Conservation (phyloP, 1,139 yeast species). For the Blastobotrys illinoisensis region DNA sequence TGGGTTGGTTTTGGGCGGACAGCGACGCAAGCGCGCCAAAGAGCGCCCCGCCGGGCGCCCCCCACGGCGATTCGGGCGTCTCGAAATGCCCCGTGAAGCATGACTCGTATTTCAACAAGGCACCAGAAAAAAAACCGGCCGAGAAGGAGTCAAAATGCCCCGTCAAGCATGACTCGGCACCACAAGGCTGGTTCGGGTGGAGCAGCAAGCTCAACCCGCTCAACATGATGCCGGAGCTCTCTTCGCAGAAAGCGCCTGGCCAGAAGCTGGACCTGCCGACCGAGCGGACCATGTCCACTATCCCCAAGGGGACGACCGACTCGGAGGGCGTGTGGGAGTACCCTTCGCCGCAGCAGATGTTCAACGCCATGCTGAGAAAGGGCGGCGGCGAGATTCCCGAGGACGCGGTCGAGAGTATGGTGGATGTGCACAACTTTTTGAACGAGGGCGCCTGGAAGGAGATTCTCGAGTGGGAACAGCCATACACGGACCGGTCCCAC, state of each 20-base stretch:
- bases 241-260: constrained; percentile 71
- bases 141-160: constrained; percentile 16
- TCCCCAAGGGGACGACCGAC: constrained; percentile 73
- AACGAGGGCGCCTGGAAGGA: constrained; percentile 99
- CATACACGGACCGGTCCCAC: constrained; percentile 46
- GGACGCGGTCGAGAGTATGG: constrained; percentile 96
- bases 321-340: constrained; percentile 88
- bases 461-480: constrained; percentile 82
- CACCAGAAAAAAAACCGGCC: constrained; percentile 14
- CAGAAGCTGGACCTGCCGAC: constrained; percentile 75
- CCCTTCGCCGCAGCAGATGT: constrained; percentile 98
- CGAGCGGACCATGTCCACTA: constrained; percentile 74
- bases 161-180: constrained; percentile 13
- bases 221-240: constrained; percentile 80
- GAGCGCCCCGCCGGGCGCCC: neutral
- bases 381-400: constrained; percentile 87
- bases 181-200: constrained; percentile 7
- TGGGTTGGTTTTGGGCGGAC: constrained; percentile 84
- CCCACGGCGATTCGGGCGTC: neutral
- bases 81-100: constrained; percentile 20
- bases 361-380: constrained; percentile 92
- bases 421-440: constrained; percentile 89
- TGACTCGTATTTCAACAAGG: constrained; percentile 1
- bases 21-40: neutral
- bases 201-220: constrained; percentile 48